Conservation (phyloP, 768 basidiomycete genomes). For the Hypholoma sublateritium region DNA sequence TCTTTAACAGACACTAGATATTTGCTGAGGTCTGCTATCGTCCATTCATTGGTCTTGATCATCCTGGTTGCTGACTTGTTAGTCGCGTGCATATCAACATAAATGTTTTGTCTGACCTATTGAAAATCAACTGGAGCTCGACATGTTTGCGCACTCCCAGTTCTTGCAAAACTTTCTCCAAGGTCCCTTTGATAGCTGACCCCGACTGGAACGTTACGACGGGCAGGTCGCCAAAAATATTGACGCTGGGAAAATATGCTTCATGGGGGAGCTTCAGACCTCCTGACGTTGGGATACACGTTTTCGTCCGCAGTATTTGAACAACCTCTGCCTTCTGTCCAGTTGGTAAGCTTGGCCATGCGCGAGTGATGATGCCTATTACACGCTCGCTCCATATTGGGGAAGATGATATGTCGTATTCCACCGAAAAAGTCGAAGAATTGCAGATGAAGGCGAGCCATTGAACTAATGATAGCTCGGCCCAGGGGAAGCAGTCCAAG, state of each 20-base stretch:
- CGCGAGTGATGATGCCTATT: conserved; percentile 59
- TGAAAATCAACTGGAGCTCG: conserved; percentile 91
- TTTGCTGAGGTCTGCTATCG: conserved; percentile 77
- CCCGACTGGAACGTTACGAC: conserved; percentile 73
- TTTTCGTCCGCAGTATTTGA: conserved; percentile 43
- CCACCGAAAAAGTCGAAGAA: conserved; percentile 38
- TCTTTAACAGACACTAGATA: conserved; percentile 85
- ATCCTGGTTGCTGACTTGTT: conserved; percentile 47
- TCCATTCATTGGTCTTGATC: conserved; percentile 91
- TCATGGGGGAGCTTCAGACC: conserved; percentile 75
- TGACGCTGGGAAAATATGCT: conserved; percentile 82
- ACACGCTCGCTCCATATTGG: conserved; percentile 82
- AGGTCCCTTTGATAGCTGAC: conserved; percentile 55
- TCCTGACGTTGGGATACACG: conserved; percentile 70
- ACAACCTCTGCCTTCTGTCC: conserved; percentile 47
- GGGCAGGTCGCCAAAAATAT: conserved; percentile 88
- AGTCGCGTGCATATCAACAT: background rate
- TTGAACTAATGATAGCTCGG: conserved; percentile 69
- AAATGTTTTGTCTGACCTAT: conserved; percentile 48
- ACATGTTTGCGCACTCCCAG: conserved; percentile 91
- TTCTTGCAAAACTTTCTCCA: conserved; percentile 70
- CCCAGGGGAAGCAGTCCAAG: conserved; percentile 65
- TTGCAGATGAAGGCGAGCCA: conserved; percentile 74
- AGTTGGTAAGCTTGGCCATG: conserved; percentile 67
- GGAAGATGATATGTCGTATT: conserved; percentile 65